Evolutionary conservation across 345 rosid species (phyloP), one percentile per base, ranked within the genome.

Genomic region (Rhizophora mangle): DNA sequence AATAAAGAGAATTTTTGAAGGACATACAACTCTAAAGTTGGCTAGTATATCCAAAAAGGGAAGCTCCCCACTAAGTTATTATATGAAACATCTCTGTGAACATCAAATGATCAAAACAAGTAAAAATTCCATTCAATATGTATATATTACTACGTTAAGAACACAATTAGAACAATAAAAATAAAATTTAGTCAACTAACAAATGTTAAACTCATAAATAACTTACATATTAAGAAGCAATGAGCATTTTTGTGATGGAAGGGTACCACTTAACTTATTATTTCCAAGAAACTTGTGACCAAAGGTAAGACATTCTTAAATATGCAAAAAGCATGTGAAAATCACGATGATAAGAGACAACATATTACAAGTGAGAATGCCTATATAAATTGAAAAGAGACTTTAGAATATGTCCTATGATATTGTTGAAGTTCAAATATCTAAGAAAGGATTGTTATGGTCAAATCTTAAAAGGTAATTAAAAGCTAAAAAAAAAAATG

Each of bases 81-180:
- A 78, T 88, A 90, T 0, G 96, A 87, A 54, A 87, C 81, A 82
- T 92, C 98, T 84, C 98, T 90, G 82, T 49, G 61, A 81, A 60
- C 32, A 24, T 18, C 39, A 62, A 59, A 65, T 6, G 54, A 32
- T 6, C 32, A 60, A 29, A 10, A 13, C 18, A 57, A 59, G 59
- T 55, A 2, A 55, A 55, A 26, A 21, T n/a, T 55, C 59, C 22
- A 55, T 55, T 29, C 10, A 67, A 29, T 13, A 37, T n/a, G 20
- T 67, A 51, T 2, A 54, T 21, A 8, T 11, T 54, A 53, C 26
- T 22, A 53, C 10, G 5, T 22, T 24, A 24, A 24, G 24, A 24
- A 24, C 24, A 24, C 24, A 24, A 24, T 24, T 24, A 24, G 24
- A 24, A 24, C 24, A 24, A 0, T 24, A 24, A 24, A 24, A 24